These are phyloP conservation scores for Linnemannia zychae DNA, from an alignment of 192 early-diverging fungal species.

Conservation along the genomic window DNA sequence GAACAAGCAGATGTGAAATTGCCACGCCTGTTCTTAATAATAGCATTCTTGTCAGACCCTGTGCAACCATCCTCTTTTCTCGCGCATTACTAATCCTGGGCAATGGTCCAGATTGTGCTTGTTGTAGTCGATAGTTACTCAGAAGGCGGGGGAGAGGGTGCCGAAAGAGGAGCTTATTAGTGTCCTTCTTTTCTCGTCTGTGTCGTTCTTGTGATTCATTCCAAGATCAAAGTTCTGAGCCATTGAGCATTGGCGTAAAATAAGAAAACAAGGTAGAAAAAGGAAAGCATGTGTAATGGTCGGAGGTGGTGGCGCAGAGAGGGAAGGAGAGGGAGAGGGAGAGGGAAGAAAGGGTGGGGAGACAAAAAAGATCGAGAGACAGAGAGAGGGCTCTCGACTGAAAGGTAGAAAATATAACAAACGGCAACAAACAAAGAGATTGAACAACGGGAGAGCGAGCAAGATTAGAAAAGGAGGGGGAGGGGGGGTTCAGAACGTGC, in stretches of 20 bases:
- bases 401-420: not conserved
- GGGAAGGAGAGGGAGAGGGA: not conserved
- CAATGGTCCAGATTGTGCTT: not conserved
- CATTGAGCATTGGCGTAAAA: not conserved
- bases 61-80: not conserved
- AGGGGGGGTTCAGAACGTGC: not conserved
- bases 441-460: not conserved
- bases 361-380: not conserved
- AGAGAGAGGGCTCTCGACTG: not conserved
- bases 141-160: not conserved
- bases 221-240: not conserved
- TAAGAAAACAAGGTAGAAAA: not conserved
- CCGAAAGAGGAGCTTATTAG: not conserved
- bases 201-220: not conserved
- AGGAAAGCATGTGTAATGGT: slow-evolving; percentile 1
- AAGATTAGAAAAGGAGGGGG: not conserved
- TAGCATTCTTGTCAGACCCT: not conserved
- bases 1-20: not conserved
- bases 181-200: not conserved
- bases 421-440: not conserved
- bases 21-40: not conserved
- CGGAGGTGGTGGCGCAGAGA: not conserved
- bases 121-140: not conserved
- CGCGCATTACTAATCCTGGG: not conserved
- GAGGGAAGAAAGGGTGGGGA: not conserved